Evolutionary conservation across 2,329 filamentous ascomycete genomes (phyloP).

Genomic region (Chaetomium sp.): DNA sequence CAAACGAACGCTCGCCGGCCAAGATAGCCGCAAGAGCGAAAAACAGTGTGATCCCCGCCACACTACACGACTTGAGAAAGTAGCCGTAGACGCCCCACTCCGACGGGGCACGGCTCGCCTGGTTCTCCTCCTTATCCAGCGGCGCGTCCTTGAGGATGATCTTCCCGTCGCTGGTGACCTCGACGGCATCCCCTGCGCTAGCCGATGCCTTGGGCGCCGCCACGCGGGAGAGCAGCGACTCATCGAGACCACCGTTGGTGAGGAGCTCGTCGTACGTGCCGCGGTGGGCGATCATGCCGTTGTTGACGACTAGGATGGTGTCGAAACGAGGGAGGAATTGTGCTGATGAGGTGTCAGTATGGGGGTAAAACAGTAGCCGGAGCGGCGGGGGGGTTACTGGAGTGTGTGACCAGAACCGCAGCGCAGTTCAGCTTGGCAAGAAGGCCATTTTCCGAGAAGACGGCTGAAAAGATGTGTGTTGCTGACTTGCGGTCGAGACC

Average conservation of each 20-base stretch:
- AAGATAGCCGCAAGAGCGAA: conserved; percentile 19
- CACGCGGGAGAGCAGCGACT: conserved; percentile 8
- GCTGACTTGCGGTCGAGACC: conserved; percentile 23
- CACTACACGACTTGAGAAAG: conserved; percentile 20
- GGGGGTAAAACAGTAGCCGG: not conserved
- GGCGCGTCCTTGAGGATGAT: conserved; percentile 20
- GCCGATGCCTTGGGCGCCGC: conserved; percentile 2
- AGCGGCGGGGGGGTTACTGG: not conserved
- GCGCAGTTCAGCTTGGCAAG: conserved; percentile 18
- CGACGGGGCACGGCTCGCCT: conserved; percentile 18
- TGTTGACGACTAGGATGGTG: conserved; percentile 13
- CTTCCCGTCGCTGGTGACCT: conserved; percentile 22
- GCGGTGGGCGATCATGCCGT: conserved; percentile 16
- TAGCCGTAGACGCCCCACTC: conserved; percentile 22
- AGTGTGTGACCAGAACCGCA: conserved; percentile 16
- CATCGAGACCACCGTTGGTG: conserved; percentile 11
- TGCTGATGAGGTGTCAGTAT: conserved; percentile 3
- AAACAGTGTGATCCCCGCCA: conserved; percentile 19
- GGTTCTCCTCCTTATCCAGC: conserved; percentile 16
- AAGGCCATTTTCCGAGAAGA: conserved; percentile 19
- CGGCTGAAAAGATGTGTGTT: conserved; percentile 19
- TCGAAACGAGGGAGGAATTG: conserved; percentile 23
- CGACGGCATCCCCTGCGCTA: conserved; percentile 14
- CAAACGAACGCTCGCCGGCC: conserved; percentile 21
- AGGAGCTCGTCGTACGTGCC: conserved; percentile 20